A percentile compares a stretch with the other conserved stretches of the same genome.
phyloP scores from a whole-genome alignment of 75 land plant species.

The Sequoia sempervirens region DNA sequence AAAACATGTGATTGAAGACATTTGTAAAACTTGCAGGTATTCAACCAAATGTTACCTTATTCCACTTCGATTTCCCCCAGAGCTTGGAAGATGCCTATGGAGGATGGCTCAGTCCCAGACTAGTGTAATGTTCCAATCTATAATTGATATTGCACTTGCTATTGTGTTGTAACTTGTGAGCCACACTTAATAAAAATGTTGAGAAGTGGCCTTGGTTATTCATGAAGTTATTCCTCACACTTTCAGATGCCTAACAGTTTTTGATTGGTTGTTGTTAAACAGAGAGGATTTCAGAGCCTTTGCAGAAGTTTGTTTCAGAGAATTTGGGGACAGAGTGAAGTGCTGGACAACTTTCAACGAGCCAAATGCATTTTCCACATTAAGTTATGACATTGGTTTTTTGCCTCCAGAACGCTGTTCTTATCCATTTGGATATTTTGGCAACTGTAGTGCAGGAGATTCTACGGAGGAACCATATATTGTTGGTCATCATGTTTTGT shows the following conservation, averaged over 20 bases:
- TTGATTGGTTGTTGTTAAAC: constrained; percentile 2
- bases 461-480: constrained; percentile 65
- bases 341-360: neutral
- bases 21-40: constrained; percentile 30
- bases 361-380: neutral
- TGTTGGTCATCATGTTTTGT: constrained; percentile 43
- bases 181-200: neutral
- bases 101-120: constrained; percentile 50
- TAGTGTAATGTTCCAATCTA: constrained; percentile 31
- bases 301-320: constrained; percentile 59
- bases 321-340: constrained; percentile 12
- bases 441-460: constrained; percentile 45
- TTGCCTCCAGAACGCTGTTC: neutral
- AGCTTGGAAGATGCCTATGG: constrained; percentile 64
- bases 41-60: constrained; percentile 56
- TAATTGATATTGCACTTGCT: neutral
- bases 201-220: neutral
- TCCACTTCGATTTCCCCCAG: constrained; percentile 60
- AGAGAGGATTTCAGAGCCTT: constrained; percentile 52
- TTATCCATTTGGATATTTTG: neutral
- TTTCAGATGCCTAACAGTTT: neutral
- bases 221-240: neutral
- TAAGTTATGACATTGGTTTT: neutral
- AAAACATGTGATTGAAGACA: neutral
- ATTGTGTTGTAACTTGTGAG: neutral